Conservation (phyloP, 176 grass and related monocot genomes). For the Musa schizocarpa region DNA sequence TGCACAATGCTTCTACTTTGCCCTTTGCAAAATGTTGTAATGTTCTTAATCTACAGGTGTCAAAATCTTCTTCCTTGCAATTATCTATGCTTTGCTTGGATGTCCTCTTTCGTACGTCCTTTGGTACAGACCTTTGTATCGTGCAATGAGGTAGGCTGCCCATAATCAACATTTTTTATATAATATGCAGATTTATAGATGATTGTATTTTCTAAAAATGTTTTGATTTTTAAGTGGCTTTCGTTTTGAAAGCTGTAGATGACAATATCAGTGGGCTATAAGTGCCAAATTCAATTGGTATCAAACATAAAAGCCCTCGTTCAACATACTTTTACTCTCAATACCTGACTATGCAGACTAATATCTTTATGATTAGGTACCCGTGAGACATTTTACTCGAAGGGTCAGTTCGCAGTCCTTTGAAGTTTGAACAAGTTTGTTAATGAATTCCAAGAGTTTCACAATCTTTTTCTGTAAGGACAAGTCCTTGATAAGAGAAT, state of each 20-base stretch:
- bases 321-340: not conserved
- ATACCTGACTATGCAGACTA: not conserved
- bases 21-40: not conserved
- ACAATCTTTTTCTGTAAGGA: not conserved
- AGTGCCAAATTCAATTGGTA: not conserved
- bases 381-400: no score
- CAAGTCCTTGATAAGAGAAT: not conserved
- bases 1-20: not conserved
- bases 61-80: constrained; percentile 59
- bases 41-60: constrained; percentile 39
- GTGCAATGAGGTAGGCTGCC: constrained; percentile 59
- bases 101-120: constrained; percentile 88
- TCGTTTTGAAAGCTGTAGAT: not conserved
- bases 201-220: not conserved
- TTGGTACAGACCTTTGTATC: constrained; percentile 85
- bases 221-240: not conserved
- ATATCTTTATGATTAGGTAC: not conserved
- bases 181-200: not conserved
- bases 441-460: not conserved
- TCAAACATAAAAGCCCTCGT: no score
- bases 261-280: not conserved
- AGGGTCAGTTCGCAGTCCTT: not conserved
- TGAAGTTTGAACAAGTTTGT: not conserved
- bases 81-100: constrained; percentile 71
- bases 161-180: not conserved